Conservation (phyloP, 2,329 filamentous ascomycete genomes). For the Apiospora saccharicola region DNA sequence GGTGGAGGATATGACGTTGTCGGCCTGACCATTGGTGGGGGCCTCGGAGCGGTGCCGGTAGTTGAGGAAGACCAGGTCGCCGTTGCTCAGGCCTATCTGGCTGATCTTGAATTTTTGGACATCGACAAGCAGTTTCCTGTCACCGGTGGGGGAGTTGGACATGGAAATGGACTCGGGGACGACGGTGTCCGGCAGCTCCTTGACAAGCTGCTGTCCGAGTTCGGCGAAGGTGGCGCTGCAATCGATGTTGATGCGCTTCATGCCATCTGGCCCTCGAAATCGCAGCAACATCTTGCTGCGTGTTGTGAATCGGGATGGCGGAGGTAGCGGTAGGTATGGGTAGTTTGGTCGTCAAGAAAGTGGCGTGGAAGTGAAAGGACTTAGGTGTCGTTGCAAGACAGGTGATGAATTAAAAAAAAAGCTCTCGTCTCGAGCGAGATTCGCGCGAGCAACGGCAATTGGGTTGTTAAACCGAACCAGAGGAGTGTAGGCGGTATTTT, state of each 20-base stretch:
- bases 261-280: conserved; percentile 91
- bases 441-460: background rate
- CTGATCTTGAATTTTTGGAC: conserved; percentile 63
- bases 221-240: conserved; percentile 74
- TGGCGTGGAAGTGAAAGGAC: background rate
- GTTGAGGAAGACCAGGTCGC: conserved; percentile 87
- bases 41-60: conserved; percentile 70
- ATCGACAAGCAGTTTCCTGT: conserved; percentile 65
- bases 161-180: conserved; percentile 66
- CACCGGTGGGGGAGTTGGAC: conserved; percentile 66
- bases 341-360: background rate
- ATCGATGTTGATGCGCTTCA: conserved; percentile 83
- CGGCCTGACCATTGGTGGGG: conserved; percentile 46
- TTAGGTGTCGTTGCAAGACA: too few species aligned
- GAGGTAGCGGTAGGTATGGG: background rate
- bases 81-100: conserved; percentile 74
- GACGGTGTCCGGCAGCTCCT: conserved; percentile 67
- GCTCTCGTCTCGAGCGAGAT: background rate
- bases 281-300: conserved; percentile 74
- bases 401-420: too few species aligned
- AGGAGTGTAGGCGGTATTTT: background rate
- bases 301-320: background rate
- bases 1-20: conserved; percentile 48
- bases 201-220: conserved; percentile 63
- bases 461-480: background rate